Base-by-base conservation (phyloP, 1,284 basidiomycete species). In the Sanghuangporus weigelae region DNA sequence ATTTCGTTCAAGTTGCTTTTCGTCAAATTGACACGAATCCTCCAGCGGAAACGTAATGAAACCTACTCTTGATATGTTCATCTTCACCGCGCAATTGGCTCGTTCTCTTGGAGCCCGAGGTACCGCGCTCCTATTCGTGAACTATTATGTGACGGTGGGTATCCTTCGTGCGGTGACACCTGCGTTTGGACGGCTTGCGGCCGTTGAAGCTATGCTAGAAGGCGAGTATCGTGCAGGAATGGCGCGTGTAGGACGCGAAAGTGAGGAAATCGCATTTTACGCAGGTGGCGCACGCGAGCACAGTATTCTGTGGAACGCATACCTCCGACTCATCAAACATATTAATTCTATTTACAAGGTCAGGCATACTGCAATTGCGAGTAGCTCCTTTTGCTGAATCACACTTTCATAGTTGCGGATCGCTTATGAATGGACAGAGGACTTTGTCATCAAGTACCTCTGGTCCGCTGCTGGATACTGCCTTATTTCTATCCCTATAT, bases 231-330 rank as follows among this genome's bases (percentile, higher is more conserved):
- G 96, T 39, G 86, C 89, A 0, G 96, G 95, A 0, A 90, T 98
- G 73, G 89, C 90, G 0, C 77, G 96, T 26, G 84, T 98, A 4
- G 95, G 93, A 2, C 82, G 95, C 66, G 96, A 98, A 71, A 87
- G 91, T 14, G 96, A 99, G 73, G 96, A 99, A 75, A 85, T 99
- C 53, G 95, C 96, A 85, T 98, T 99, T 73, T 99, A 99, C 75
- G 89, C 95, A 66, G 96, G 96, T 0, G 95, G 95, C 0, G 75
- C 80, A 2, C 82, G 92, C 44, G 96, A 99, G 74, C 86, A 86
- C 64, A 86, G 89, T 66, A 96, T 98, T 59, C 78, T 98, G 36
- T 87, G 86, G 65, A 78, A 81, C 14, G 90, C 94, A 0, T 98
- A 96, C 72, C 74, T 90, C 67, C 81, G 85, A 53, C 77, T 98